Conservation (phyloP, 2,329 filamentous ascomycete genomes). For the Thelonectria blattea region DNA sequence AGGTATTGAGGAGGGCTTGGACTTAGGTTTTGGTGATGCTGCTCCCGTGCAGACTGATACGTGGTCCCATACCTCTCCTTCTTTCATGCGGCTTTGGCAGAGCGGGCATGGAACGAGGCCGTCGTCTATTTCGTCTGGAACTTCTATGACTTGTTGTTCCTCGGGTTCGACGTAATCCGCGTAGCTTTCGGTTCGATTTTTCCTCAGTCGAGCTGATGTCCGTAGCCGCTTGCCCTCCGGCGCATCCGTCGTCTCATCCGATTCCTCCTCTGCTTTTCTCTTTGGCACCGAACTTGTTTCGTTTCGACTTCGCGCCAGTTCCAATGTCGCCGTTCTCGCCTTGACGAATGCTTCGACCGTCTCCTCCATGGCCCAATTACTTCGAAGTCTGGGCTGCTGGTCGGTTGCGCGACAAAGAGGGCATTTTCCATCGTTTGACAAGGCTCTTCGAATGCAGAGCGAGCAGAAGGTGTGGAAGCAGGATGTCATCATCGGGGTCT, state of each 20-base stretch:
- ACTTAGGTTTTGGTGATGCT: slow-evolving; percentile 19
- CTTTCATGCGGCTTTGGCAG: slow-evolving; percentile 81
- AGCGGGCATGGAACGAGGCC: slow-evolving; percentile 85
- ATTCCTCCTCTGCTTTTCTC: slow-evolving; percentile 53
- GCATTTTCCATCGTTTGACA: slow-evolving; percentile 84
- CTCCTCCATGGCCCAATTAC: slow-evolving; percentile 86
- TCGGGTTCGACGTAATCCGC: slow-evolving; percentile 25
- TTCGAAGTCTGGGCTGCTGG: slow-evolving; percentile 83
- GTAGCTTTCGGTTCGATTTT: slow-evolving; percentile 44
- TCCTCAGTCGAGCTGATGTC: slow-evolving; percentile 58
- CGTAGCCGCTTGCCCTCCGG: slow-evolving; percentile 56
- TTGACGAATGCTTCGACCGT: slow-evolving; percentile 78
- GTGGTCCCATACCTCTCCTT: slow-evolving; percentile 77
- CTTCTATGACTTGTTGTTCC: slow-evolving; percentile 33
- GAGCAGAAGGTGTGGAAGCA: slow-evolving; percentile 98
- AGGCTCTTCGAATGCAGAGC: slow-evolving; percentile 85
- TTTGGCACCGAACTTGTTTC: slow-evolving; percentile 50
- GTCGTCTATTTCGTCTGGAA: slow-evolving; percentile 51
- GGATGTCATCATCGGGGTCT: slow-evolving; percentile 91
- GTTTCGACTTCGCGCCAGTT: slow-evolving; percentile 60
- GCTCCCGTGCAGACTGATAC: slow-evolving; percentile 69
- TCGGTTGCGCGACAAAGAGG: slow-evolving; percentile 80
- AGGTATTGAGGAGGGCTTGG: slow-evolving; percentile 8
- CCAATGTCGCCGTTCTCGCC: slow-evolving; percentile 66
- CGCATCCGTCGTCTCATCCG: slow-evolving; percentile 34